phyloP scores from a whole-genome alignment of 2,329 filamentous ascomycete genomes.

The Setomelanomma holmii region DNA sequence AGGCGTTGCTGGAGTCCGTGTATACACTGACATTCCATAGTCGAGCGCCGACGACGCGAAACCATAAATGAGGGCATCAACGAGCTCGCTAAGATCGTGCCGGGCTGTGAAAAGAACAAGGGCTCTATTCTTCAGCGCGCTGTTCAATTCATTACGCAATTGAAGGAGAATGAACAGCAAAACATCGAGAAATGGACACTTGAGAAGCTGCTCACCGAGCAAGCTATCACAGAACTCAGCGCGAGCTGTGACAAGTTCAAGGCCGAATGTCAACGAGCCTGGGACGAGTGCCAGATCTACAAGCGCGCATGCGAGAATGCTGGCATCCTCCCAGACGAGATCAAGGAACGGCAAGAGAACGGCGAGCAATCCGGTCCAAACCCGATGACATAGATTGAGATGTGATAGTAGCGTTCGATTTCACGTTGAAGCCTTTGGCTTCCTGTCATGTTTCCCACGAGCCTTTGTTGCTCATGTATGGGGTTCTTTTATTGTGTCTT shows the following conservation, averaged over 20 bases:
- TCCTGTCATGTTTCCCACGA: constrained; percentile 1
- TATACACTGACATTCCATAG: constrained; percentile 56
- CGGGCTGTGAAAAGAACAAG: constrained; percentile 98
- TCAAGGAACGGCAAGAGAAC: constrained; percentile 50
- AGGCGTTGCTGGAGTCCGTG: too few relatives aligned
- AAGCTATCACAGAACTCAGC: constrained; percentile 87
- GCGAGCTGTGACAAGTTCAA: constrained; percentile 88
- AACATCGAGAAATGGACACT: constrained; percentile 95
- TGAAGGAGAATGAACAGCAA: constrained; percentile 91
- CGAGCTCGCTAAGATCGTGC: constrained; percentile 96
- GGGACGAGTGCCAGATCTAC: constrained; percentile 80
- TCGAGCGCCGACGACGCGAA: constrained; percentile 93
- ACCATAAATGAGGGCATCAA: constrained; percentile 99
- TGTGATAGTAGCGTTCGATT: not conserved
- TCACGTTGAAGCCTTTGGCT: not conserved
- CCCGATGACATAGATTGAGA: constrained; percentile 16
- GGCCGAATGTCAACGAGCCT: constrained; percentile 77
- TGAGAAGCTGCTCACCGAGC: constrained; percentile 88
- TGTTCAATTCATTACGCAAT: constrained; percentile 90
- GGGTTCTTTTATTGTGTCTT: constrained; percentile 9
- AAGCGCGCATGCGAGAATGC: constrained; percentile 60
- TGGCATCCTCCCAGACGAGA: constrained; percentile 50
- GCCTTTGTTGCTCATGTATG: constrained; percentile 11
- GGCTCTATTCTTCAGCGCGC: constrained; percentile 93
- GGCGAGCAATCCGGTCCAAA: constrained; percentile 46